Base-by-base conservation (phyloP, 2,329 filamentous ascomycete species). In the Calonectria multiphialidica region DNA sequence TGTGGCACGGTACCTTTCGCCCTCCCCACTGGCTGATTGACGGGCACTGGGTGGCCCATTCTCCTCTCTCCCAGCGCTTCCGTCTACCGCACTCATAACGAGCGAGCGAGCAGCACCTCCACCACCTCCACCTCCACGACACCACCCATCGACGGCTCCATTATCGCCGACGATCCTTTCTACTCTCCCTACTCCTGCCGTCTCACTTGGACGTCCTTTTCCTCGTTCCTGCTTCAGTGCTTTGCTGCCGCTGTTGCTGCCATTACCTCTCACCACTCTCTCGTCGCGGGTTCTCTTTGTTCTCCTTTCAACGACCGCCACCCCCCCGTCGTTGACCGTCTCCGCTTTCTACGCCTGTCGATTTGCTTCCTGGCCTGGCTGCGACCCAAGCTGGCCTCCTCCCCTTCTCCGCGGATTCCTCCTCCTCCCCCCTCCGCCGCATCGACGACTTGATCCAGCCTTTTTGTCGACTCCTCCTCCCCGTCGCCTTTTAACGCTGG, bases 1-100 rank as follows among this genome's bases (percentile, higher is more conserved):
- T 25, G 68, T 71, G 63, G 62, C 44, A 71, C 68, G 68, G 68
- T 71, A 71, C 68, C 63, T 66, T 42, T 37, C 40, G 65, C 42
- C 33, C 49, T 61, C 65, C 30, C 63, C 53, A 68, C 44, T 61
- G 42, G 15, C 65, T 61, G 65, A 25, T 49, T 49, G 53, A 68
- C 53, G 42, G 65, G n/a, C 55, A 42, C 47, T 45, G 61, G 50
- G 63, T n/a, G 37, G 55, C 35, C 59, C 47, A 42, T 44, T 57
- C 66, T 64, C 47, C 66, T 55, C 47, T 47, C 57, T 67, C 68
- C 68, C 63, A 67, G 68, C 47, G 55, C 63, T 67, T 67, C 68
- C 68, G 68, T 63, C 47, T 21, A 55, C 67, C 67, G 64, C 49
- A 35, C 57, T 37, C 49, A 37, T 33, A 53, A 30, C 49, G 18